These are phyloP conservation scores for Capronia epimyces DNA, from an alignment of 2,329 filamentous ascomycete species.

Conservation along the genomic window DNA sequence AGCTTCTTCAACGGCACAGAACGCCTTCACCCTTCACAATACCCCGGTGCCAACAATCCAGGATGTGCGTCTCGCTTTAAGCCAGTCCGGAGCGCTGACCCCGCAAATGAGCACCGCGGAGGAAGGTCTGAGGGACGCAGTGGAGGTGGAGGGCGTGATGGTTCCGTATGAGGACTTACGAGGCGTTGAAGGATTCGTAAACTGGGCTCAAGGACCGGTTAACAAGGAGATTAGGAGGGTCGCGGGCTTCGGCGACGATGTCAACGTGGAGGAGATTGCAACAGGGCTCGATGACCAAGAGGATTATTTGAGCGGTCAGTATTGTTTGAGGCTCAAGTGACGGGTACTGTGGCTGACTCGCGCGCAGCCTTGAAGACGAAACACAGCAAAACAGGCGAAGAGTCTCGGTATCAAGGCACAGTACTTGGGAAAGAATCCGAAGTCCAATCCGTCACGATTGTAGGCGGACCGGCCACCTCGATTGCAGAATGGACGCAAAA, in stretches of 20 bases:
- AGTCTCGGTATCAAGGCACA: conserved; percentile 78
- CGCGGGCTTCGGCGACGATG: conserved; percentile 60
- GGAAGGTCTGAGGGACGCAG: conserved; percentile 60
- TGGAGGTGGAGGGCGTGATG: conserved; percentile 26
- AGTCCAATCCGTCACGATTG: conserved; percentile 65
- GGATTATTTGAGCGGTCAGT: conserved; percentile 63
- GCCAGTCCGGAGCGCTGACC: conserved; percentile 69
- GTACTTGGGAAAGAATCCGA: conserved; percentile 71
- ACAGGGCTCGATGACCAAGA: conserved; percentile 52
- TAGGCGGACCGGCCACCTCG: conserved; percentile 66
- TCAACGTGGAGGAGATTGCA: conserved; percentile 43
- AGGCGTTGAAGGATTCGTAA: conserved; percentile 70
- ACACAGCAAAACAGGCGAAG: conserved; percentile 81
- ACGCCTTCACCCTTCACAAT: conserved; percentile 66
- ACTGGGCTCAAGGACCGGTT: conserved; percentile 68
- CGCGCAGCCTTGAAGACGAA: conserved; percentile 75
- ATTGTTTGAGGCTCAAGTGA: conserved; percentile 7
- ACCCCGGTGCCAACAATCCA: conserved; percentile 60
- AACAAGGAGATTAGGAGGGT: conserved; percentile 78
- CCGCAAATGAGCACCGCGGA: conserved; percentile 63
- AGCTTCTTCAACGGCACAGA: conserved; percentile 64
- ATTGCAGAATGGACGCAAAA: conserved; percentile 57
- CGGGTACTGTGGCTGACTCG: conserved; percentile 5
- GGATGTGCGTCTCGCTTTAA: conserved; percentile 79
- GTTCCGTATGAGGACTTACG: conserved; percentile 59